Percentiles rank a stretch among this genome's conserved stretches.
Conservation (phyloP, 2,329 filamentous ascomycete genomes). For the Curvularia spicifera region DNA sequence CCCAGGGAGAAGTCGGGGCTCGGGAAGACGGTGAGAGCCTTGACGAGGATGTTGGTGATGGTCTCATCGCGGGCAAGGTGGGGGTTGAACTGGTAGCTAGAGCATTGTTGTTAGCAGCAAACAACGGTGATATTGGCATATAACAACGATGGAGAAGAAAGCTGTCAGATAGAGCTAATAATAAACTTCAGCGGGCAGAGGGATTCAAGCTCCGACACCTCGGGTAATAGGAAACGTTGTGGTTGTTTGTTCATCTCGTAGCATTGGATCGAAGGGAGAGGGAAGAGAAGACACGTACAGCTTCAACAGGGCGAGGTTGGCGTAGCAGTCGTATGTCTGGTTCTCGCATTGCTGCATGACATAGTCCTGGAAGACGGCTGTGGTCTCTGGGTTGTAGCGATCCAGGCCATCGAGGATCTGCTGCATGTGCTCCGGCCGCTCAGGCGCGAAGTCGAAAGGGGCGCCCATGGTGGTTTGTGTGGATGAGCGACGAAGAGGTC, state of each 20-base stretch:
- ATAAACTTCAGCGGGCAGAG: slow-evolving; percentile 69
- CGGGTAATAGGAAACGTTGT: slow-evolving; percentile 99
- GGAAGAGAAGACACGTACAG: slow-evolving; percentile 68
- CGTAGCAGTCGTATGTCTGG: slow-evolving; percentile 93
- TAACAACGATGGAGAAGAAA: slow-evolving; percentile 8
- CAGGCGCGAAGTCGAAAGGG: slow-evolving; percentile 84
- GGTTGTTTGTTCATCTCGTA: slow-evolving; percentile 74
- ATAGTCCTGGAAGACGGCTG: slow-evolving; percentile 91
- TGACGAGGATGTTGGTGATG: slow-evolving; percentile 98
- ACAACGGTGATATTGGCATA: slow-evolving; percentile 4
- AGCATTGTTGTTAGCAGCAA: slow-evolving; percentile 22
- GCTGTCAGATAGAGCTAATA: slow-evolving; percentile 78
- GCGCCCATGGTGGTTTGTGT: slow-evolving; percentile 52
- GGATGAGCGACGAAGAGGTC: slow-evolving; percentile 33
- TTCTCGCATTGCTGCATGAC: slow-evolving; percentile 93
- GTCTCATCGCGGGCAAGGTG: slow-evolving; percentile 96
- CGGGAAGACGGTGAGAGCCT: slow-evolving; percentile 96
- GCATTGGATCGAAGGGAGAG: slow-evolving; percentile 20
- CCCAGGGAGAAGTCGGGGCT: slow-evolving; percentile 93
- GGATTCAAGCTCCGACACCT: slow-evolving; percentile 63
- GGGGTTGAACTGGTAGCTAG: slow-evolving; percentile 98
- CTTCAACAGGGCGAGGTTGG: slow-evolving; percentile 94
- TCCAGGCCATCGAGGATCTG: slow-evolving; percentile 96
- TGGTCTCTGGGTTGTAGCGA: slow-evolving; percentile 98
- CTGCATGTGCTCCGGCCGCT: slow-evolving; percentile 90